Conservation (phyloP, 768 basidiomycete genomes). For the Naganishia onofrii region DNA sequence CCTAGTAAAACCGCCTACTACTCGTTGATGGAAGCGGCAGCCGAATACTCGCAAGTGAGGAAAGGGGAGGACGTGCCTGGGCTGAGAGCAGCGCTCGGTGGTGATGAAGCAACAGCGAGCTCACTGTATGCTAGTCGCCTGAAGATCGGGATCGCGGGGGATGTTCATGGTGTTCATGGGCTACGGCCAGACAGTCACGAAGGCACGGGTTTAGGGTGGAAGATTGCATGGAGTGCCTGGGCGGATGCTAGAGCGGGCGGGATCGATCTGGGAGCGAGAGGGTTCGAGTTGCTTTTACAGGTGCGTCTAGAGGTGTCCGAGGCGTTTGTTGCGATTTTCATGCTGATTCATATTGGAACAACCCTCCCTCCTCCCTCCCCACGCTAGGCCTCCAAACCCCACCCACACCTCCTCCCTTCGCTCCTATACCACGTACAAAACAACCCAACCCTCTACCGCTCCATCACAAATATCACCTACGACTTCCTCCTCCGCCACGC, state of each 20-base stretch:
- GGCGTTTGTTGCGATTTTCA: background rate
- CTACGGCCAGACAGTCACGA: background rate
- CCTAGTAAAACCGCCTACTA: conserved; percentile 37
- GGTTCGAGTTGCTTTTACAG: conserved; percentile 64
- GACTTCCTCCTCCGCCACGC: conserved; percentile 60
- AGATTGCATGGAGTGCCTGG: conserved; percentile 36
- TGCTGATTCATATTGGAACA: conserved; percentile 44
- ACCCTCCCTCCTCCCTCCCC: background rate
- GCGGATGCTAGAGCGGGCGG: conserved; percentile 38
- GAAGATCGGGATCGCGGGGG: background rate
- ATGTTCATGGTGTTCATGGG: background rate
- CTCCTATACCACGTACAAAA: conserved; percentile 59
- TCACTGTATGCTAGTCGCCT: background rate
- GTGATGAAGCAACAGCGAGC: background rate
- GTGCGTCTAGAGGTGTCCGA: conserved; percentile 54
- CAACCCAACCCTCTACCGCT: conserved; percentile 56
- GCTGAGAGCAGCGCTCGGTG: background rate
- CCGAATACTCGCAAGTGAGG: conserved; percentile 31
- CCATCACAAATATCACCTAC: conserved; percentile 43
- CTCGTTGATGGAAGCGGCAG: conserved; percentile 35
- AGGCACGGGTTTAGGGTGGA: conserved; percentile 32
- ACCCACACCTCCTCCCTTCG: conserved; percentile 50
- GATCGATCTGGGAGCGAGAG: conserved; percentile 48
- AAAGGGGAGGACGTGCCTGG: background rate
- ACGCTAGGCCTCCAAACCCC: conserved; percentile 48